Evolutionary conservation across 768 basidiomycete species (phyloP), one percentile per base, ranked within the genome.

Genomic region (Pholiota microspora): DNA sequence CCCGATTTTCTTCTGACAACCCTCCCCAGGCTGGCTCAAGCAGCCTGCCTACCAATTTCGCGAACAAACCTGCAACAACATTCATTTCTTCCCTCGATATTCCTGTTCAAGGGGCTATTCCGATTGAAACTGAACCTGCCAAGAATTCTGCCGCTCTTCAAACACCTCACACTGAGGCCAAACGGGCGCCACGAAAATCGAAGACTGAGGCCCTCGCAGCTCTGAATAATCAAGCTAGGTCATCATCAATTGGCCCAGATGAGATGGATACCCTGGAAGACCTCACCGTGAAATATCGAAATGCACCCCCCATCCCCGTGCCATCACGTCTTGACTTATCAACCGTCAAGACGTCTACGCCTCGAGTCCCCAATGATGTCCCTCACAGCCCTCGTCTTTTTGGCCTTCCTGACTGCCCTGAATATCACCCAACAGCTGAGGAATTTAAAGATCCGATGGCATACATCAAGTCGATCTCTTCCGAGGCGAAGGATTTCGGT

Each of bases 391-490:
- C 79, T 27, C 81, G 96, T 36, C 85, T 89, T 9, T 98, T 98
- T 71, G 92, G 82, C 15, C 77, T 99, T 50, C 77, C 86, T 57
- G 92, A 98, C 65, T 96, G 93, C 62, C 97, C 92, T 4, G 84
- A 84, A 60, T 99, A 84, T 67, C 88, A 86, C 69, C 97, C 97
- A 21, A 89, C 87, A 0, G 66, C 73, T n/a, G 95, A 94, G 54
- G 90, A 99, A 71, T 99, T 94, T 71, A 84, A 82, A 67, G 92
- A 98, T 73, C 94, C 96, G 32, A 88, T 97, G 88, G 81, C 82
- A 40, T 99, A 98, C 71, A 90, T 99, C 69, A 84, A 82, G 67
- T 84, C 85, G 55, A 89, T 95, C 59, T 80, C 86, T 16, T 82
- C 83, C 49, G 71, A 76, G 28, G 96, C 89, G 0, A 79, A 77